phyloP scores from a whole-genome alignment of 129 eudicot species.

The Daucus carota region DNA sequence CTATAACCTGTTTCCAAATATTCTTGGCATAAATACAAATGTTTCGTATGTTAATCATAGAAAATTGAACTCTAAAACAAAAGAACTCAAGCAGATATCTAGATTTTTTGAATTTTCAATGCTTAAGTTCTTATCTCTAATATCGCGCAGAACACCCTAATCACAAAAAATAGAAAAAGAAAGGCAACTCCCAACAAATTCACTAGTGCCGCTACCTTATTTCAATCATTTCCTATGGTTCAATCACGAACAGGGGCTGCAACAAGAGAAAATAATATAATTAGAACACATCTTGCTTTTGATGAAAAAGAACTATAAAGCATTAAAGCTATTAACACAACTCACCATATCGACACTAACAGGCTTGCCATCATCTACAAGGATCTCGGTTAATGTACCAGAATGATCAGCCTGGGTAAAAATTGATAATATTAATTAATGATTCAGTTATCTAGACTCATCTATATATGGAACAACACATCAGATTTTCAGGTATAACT shows the following conservation, averaged over 20 bases:
- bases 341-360: constrained; percentile 50
- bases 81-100: background rate
- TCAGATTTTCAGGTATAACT: background rate
- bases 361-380: constrained; percentile 51
- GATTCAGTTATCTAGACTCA: background rate
- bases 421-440: background rate
- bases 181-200: background rate
- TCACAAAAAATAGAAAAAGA: background rate
- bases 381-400: constrained; percentile 43
- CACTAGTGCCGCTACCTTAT: background rate
- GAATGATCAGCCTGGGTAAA: constrained; percentile 32
- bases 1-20: background rate
- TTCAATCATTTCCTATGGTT: constrained; percentile 4
- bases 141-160: background rate
- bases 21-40: background rate
- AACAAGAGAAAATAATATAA: background rate
- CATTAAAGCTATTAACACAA: background rate
- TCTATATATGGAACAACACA: background rate
- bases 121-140: background rate
- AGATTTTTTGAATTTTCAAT: background rate
- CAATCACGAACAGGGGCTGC: constrained; percentile 11
- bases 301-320: background rate
- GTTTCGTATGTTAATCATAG: background rate
- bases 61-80: background rate
- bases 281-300: background rate